Evolutionary conservation across 1,284 basidiomycete genomes (phyloP), one percentile per base, ranked within the genome.

Genomic region (Heterobasidion annosum): DNA sequence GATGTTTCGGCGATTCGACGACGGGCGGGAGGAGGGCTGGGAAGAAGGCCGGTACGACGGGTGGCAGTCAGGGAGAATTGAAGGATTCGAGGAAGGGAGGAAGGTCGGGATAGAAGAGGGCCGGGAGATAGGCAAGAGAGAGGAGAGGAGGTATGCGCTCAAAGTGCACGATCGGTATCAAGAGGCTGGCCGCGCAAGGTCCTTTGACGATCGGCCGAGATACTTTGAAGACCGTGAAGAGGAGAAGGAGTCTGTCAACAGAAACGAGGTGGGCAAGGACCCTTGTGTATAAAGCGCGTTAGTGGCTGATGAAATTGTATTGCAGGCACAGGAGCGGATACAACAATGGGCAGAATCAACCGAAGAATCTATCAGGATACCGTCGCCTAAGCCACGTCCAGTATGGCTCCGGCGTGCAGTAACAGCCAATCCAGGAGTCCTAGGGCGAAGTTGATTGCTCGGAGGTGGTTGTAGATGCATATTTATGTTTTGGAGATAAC

Each of bases 141-240:
- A 79, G 54, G 78, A 82, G 64, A 71, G 79, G 33, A 67, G 67
- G 53, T 73, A 72, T 57, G 81, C 78, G 2, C 58, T 79, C 25
- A 72, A 76, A 54, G 76, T 76, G 8, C 80, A 83, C 66, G 77
- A 82, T 61, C 72, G 71, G 18, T 54, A 33, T 40, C 37, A 32
- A 13, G 53, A 48, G 13, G 34, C 13, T 15, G 19, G 18, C 3
- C 35, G 19, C 19, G 34, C 52, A 35, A 33, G 47, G n/a, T 35
- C 15, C 18, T 43, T 43, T 37, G 53, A 54, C 33, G 42, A 50
- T 13, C 48, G 47, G 15, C 19, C 35, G 33, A 32, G 18, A 33
- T 48, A 16, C 48, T 10, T 15, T 12, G 48, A 50, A 7, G 48
- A 43, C 10, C 35, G 33, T 18, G 15, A 10, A 16, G 19, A 15